Base-by-base conservation (phyloP, 805 yeast genomes). In the Candida boidinii region DNA sequence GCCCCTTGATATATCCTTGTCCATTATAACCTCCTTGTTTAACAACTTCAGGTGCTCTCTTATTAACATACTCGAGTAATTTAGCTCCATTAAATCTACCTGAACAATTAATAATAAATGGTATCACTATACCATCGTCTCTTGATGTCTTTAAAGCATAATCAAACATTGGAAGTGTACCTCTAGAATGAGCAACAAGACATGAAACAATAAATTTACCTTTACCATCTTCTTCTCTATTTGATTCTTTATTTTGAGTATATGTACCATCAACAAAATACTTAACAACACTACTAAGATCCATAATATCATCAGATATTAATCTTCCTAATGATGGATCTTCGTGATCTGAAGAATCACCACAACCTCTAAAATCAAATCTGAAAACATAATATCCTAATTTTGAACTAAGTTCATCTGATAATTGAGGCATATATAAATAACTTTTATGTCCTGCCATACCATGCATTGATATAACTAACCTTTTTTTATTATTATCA, bases 321-420 rank as follows among this genome's bases (percentile, higher is more conserved):
- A 68, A 57, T 33, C 96, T 64, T 0, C 88, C 90, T 2, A n/a
- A n/a, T n/a, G n/a, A n/a, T 1, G 39, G 22, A 31, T 58, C 56
- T 4, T 47, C 60, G 28, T 57, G 59, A 13, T 65, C 76, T 17
- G 71, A 79, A 3, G 94, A 83, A 36, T 70, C 74, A 1, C 96
- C 97, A 53, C 92, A 79, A 6, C 80, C 82, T 35, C 96, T 66
- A 47, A 88, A 87, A 54, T 88, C 96, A 43, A 87, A 76, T 42
- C 96, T 62, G 31, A 85, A 64, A 4, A 80, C 70, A 48, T 66
- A 74, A 35, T 74, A 60, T 0, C 94, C 94, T 37, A 69, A 51
- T 12, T 68, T 67, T 2, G 58, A 50, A 0, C 87, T 76, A 34
- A 88, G 52, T 17, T 55, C 57, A 18, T 70, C 68, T 0, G 94